Conservation (phyloP, 129 eudicot genomes). For the Artemisia tridentata region DNA sequence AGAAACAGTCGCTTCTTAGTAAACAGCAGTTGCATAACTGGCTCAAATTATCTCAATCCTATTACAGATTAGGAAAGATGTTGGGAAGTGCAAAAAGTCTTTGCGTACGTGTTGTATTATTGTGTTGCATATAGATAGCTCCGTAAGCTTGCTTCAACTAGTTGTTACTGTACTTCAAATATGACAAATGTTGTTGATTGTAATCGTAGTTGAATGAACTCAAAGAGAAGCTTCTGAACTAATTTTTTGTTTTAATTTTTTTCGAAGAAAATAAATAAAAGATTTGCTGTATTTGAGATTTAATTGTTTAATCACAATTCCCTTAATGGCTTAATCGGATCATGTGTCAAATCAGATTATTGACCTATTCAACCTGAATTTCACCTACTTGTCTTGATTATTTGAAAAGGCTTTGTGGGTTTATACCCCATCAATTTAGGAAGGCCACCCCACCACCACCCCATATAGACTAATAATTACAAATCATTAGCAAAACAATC, state of each 20-base stretch:
- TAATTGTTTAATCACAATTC: too few species aligned
- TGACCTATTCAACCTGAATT: too few species aligned
- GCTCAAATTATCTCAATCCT: slow-evolving; percentile 15
- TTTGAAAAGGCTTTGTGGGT: too few species aligned
- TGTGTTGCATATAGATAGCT: slow-evolving; percentile 23
- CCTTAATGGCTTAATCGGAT: too few species aligned
- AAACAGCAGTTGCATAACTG: slow-evolving; percentile 6
- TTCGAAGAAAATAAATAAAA: too few species aligned
- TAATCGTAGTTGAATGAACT: neutral
- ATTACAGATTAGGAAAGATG: neutral
- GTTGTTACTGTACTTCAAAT: neutral
- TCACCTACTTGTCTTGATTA: too few species aligned
- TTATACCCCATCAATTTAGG: too few species aligned
- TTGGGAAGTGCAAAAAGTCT: slow-evolving; percentile 11
- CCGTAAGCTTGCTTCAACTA: slow-evolving; percentile 5
- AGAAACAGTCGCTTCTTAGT: slow-evolving; percentile 25
- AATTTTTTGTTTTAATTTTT: neutral
- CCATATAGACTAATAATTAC: too few species aligned
- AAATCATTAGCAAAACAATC: too few species aligned
- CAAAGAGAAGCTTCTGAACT: neutral
- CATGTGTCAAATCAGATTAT: too few species aligned
- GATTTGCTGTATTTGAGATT: too few species aligned
- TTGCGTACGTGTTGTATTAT: slow-evolving; percentile 26
- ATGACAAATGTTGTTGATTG: slow-evolving; percentile 11
- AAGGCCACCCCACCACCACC: too few species aligned